These are phyloP conservation scores for Solanum hybrid DNA, from an alignment of 305 asterid genomes.

Conservation along the genomic window DNA sequence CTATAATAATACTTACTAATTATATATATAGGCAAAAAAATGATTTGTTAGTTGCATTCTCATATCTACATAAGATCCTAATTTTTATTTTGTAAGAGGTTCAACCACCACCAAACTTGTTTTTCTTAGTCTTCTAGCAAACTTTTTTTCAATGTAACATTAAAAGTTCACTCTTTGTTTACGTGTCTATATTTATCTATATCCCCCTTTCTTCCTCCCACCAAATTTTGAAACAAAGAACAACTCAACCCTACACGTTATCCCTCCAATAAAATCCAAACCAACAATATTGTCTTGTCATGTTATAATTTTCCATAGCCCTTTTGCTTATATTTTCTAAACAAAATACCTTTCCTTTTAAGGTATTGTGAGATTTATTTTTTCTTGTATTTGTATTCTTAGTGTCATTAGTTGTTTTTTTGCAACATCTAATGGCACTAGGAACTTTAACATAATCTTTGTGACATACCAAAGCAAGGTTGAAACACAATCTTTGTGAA, in stretches of 20 bases:
- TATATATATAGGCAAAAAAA: background rate
- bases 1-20: background rate
- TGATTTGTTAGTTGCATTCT: background rate
- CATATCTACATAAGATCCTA: background rate
- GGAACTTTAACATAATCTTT: background rate
- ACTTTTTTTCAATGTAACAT: background rate
- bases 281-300: background rate
- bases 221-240: background rate
- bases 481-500: background rate
- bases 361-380: background rate
- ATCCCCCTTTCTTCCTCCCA: background rate
- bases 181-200: background rate
- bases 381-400: background rate
- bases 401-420: background rate
- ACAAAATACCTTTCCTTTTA: background rate
- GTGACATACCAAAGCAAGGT: background rate
- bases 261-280: background rate
- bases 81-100: background rate
- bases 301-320: background rate
- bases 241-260: background rate
- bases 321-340: background rate
- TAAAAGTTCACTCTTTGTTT: background rate
- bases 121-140: background rate
- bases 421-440: background rate
- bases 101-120: slow-evolving; percentile 4